A percentile compares a stretch with the other conserved stretches of the same genome.
phyloP scores from a whole-genome alignment of 306 rosid genomes.

The Rosa multiflora region DNA sequence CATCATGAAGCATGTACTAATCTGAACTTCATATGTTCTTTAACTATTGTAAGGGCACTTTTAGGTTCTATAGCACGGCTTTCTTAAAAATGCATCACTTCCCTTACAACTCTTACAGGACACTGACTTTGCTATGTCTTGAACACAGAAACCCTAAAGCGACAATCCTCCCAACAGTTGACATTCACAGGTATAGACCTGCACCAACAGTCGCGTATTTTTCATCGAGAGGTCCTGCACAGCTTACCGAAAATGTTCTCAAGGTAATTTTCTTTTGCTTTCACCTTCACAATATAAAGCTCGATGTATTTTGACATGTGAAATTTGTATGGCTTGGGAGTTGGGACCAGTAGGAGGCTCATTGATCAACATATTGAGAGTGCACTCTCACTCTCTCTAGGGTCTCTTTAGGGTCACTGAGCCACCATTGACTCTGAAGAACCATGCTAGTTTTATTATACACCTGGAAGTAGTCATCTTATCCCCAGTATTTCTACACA shows the following conservation, averaged over 20 bases:
- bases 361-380: neutral
- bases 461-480: neutral
- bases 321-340: neutral
- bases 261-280: conserved; percentile 51
- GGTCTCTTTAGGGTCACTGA: neutral
- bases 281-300: neutral
- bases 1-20: neutral
- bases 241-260: conserved; percentile 80
- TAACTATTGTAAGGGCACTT: neutral
- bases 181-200: conserved; percentile 49
- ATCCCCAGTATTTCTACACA: neutral
- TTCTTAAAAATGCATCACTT: neutral
- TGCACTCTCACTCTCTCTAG: neutral
- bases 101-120: neutral
- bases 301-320: neutral
- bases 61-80: neutral
- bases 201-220: conserved; percentile 82
- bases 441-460: neutral
- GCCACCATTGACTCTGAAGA: neutral
- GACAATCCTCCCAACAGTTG: conserved; percentile 66
- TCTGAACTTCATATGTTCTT: neutral
- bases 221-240: conserved; percentile 91
- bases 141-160: conserved; percentile 66
- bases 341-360: neutral
- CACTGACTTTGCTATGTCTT: conserved; percentile 8